Base-by-base conservation (phyloP, 148 eudicot genomes). In the Chenopodium quinoa region DNA sequence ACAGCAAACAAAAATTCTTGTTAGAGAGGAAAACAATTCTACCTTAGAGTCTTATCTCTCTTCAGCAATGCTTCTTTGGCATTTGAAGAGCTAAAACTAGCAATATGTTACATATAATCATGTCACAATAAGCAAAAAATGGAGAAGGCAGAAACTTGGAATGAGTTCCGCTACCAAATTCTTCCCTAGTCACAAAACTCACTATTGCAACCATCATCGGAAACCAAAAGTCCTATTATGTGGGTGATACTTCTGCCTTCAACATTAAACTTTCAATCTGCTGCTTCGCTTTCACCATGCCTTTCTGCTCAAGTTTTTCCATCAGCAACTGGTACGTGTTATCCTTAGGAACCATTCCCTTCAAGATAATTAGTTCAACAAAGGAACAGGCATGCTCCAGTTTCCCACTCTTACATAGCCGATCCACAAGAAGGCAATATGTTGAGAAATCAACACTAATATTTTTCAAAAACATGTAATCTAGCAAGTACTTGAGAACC, bases 381-480 rank as follows among this genome's bases (percentile, higher is more conserved):
- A 87, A 85, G 4, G 77, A 83, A 79, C 97, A 95, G 7, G 98
- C 97, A 62, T 87, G 91, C 81, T 89, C 92, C 23, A 89, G 75
- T 65, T 89, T 88, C 65, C 93, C 94, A 37, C 32, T 86, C 84
- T 82, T 89, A 74, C 90, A 84, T 4, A 95, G 84, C 29, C 88
- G 87, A 52, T 76, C 80, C 65, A 95, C 91, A 90, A 95, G 81
- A 81, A 95, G 91, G 44, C 91, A 75, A 81, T 92, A 93, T 9
- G 87, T 90, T 16, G 90, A 89, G 20, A 86, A 82, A 37, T 92
- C 98, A 78, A 90, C 75, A 71, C 94, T 82, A 29, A 95, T 89
- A 79, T 89, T 81, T 50, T 92, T 91, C 75, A 83, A 79, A 79
- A 91, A 92, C 98, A 95, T 93, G 80, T 95, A 94, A 64, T 62